phyloP scores from a whole-genome alignment of 768 basidiomycete species.

The Amanita molliuscula region DNA sequence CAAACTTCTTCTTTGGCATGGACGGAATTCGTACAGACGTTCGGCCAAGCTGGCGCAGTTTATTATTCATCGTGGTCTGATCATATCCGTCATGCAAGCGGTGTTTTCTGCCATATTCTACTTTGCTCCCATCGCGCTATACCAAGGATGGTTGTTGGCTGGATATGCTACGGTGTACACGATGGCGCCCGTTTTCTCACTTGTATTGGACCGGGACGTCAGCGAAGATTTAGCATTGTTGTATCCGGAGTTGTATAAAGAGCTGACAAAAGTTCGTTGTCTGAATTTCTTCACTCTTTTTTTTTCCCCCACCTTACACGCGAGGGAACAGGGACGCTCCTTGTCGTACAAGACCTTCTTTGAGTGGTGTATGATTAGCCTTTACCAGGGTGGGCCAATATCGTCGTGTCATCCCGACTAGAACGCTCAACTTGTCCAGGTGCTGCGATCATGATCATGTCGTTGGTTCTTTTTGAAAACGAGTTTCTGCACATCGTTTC shows the following conservation, averaged over 20 bases:
- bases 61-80: slow-evolving; percentile 94
- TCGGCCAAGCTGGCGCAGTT: slow-evolving; percentile 97
- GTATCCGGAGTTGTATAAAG: slow-evolving; percentile 97
- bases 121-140: slow-evolving; percentile 92
- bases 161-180: slow-evolving; percentile 96
- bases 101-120: slow-evolving; percentile 91
- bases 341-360: slow-evolving; percentile 98
- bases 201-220: slow-evolving; percentile 92
- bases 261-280: slow-evolving; percentile 77
- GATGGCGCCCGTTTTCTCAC: slow-evolving; percentile 97
- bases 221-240: slow-evolving; percentile 91
- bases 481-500: slow-evolving; percentile 98
- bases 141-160: slow-evolving; percentile 97
- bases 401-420: neutral
- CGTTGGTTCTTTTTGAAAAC: slow-evolving; percentile 89
- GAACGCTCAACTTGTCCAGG: slow-evolving; percentile 32
- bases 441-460: slow-evolving; percentile 98
- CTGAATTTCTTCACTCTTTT: neutral
- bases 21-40: slow-evolving; percentile 96
- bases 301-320: neutral
- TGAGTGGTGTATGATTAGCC: slow-evolving; percentile 93
- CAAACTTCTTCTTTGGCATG: slow-evolving; percentile 96
- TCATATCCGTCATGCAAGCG: slow-evolving; percentile 97
- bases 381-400: slow-evolving; percentile 75
- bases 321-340: slow-evolving; percentile 62